Base-by-base conservation (phyloP, 371 early-diverging fungal genomes). In the Actinomucor elegans region DNA sequence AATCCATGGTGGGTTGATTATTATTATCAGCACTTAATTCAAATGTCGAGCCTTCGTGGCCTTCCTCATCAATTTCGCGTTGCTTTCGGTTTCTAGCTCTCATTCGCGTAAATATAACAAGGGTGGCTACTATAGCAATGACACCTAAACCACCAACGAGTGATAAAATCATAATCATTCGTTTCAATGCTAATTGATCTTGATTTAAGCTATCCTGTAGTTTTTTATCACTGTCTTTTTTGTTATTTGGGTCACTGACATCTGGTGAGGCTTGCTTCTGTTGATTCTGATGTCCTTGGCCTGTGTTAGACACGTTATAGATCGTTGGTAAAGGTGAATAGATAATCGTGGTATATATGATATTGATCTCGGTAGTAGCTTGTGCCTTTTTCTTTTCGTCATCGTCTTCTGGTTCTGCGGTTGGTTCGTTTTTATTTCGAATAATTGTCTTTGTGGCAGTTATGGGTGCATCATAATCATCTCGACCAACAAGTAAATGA, bases 111-210 rank as follows among this genome's bases (percentile, higher is more conserved):
- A 68, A 61, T 18, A 68, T 54, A n/a, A 64, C 55, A 23, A 57
- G 37, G 0, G 61, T 61, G 3, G 64, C 54, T 4, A 61, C 55
- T 17, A 68, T 31, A 18, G 68, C 61, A 36, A 68, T 51, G 18
- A 64, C 59, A n/a, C 68, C 68, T 15, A 64, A 20, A n/a, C 64
- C 57, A 11, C 68, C 68, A 10, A 68, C 64, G 14, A 68, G 38
- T 1, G 61, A 60, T 23, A 64, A 31, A 15, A 64, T 68, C 20
- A 56, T 49, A 26, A 57, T 53, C 65, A 68, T 60, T 17, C 64
- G 40, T 8, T 43, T 53, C 10, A 68, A 26, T 12, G 67, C 67
- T 24, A 31, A 35, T 24, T 59, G 61, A n/a, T 60, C 55, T 5
- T 56, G 40, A 21, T 45, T 21, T 5, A 52, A 10, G 14, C 35